Evolutionary conservation across 345 rosid genomes (phyloP).

Genomic region (Gossypium turneri): DNA sequence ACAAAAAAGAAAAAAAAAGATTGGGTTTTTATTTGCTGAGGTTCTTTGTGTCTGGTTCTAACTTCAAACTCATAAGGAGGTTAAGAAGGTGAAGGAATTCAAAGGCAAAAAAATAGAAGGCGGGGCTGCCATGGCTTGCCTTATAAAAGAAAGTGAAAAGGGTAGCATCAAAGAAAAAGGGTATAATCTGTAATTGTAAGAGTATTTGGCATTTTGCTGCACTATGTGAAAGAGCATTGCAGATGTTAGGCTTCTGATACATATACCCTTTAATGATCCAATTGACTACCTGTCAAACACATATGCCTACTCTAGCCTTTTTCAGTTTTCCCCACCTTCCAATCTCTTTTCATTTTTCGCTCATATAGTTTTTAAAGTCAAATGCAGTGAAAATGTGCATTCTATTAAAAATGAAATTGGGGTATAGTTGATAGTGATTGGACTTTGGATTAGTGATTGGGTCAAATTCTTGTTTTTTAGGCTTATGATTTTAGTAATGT

Average conservation of each 20-base stretch:
- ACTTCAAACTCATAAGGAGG: not conserved
- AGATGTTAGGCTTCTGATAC: constrained; percentile 7
- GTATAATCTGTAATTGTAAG: constrained; percentile 9
- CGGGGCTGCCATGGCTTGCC: constrained; percentile 26
- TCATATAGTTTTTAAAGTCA: not conserved
- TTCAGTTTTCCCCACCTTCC: not conserved
- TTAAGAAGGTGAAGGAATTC: constrained; percentile 21
- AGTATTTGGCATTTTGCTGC: constrained; percentile 18
- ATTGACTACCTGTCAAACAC: constrained; percentile 29
- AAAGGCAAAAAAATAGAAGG: not conserved
- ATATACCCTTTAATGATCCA: constrained; percentile 23
- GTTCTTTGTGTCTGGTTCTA: not conserved
- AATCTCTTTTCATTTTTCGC: too few species aligned
- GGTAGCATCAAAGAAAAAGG: constrained; percentile 21
- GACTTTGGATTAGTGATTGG: not conserved
- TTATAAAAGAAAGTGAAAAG: constrained; percentile 30
- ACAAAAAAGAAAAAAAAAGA: not conserved
- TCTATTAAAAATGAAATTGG: not conserved
- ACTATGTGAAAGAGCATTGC: constrained; percentile 1
- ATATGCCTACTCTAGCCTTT: constrained; percentile 14
- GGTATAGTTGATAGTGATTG: not conserved
- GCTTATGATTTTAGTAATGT: not conserved
- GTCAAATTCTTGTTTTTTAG: constrained; percentile 1
- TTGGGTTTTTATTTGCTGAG: not conserved
- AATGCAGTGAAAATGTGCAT: not conserved